Percentiles rank a stretch among this genome's conserved stretches.
phyloP scores from a whole-genome alignment of 2,329 filamentous ascomycete species.

The Trichoderma sp. region DNA sequence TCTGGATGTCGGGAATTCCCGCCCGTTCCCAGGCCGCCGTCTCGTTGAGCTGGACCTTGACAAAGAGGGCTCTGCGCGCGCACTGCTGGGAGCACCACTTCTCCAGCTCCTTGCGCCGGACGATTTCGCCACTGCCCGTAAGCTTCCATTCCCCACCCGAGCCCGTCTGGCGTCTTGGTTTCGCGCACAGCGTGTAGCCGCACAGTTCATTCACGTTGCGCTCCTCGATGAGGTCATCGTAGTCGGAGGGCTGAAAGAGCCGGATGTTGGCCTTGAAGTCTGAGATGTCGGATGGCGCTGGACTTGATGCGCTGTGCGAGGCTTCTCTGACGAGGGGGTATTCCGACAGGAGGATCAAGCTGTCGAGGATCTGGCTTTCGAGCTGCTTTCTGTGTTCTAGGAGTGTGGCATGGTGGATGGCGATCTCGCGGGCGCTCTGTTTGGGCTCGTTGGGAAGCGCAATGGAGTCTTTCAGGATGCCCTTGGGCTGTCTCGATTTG shows the following conservation, averaged over 20 bases:
- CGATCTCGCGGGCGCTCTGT: conserved; percentile 56
- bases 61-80: conserved; percentile 73
- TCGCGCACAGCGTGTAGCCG: conserved; percentile 77
- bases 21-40: conserved; percentile 81
- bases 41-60: conserved; percentile 84
- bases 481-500: conserved; percentile 42
- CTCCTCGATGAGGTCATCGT: conserved; percentile 84
- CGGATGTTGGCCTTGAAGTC: conserved; percentile 65
- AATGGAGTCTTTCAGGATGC: conserved; percentile 58
- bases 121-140: conserved; percentile 56
- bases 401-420: conserved; percentile 75
- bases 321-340: conserved; percentile 42
- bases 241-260: conserved; percentile 81
- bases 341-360: conserved; percentile 68
- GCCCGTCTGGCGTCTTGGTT: conserved; percentile 55
- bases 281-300: conserved; percentile 56
- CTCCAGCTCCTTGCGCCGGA: conserved; percentile 69
- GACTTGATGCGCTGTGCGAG: conserved; percentile 42
- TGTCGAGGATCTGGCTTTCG: conserved; percentile 68
- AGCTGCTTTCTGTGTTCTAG: conserved; percentile 80
- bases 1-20: conserved; percentile 52
- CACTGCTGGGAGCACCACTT: conserved; percentile 85
- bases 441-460: conserved; percentile 27
- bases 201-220: conserved; percentile 80
- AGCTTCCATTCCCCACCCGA: conserved; percentile 66